Evolutionary conservation across 768 basidiomycete genomes (phyloP).

Genomic region (Hypholoma fasciculare): DNA sequence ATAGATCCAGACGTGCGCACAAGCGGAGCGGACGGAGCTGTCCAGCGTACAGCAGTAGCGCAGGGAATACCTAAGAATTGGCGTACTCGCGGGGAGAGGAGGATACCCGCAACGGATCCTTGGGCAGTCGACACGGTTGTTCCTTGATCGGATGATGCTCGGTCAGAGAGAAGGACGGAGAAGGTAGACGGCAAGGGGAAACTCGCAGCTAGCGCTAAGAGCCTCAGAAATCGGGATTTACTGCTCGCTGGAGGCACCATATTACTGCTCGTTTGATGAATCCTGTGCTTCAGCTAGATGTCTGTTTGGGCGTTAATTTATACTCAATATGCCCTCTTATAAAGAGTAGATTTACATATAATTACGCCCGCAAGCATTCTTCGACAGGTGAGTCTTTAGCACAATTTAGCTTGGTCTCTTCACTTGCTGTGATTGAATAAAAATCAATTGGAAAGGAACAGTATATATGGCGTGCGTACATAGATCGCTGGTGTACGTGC

Average conservation of each 20-base stretch:
- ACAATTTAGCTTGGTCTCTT: neutral
- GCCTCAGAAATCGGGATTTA: neutral
- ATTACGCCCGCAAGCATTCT: no score
- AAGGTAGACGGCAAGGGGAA: neutral
- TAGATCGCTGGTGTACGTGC: neutral
- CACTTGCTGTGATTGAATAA: neutral
- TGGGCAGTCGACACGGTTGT: conserved; percentile 29
- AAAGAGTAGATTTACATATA: no score
- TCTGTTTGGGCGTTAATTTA: no score
- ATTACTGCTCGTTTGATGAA: no score
- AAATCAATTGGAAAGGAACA: neutral
- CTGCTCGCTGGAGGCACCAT: neutral
- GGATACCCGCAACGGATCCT: conserved; percentile 29
- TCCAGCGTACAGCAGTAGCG: conserved; percentile 33
- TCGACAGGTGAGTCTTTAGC: no score
- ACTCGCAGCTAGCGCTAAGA: neutral
- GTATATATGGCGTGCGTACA: neutral
- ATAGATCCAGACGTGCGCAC: conserved; percentile 31
- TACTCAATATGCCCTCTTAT: no score
- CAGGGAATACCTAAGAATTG: conserved; percentile 36
- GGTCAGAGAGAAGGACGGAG: neutral
- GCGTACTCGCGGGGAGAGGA: conserved; percentile 26
- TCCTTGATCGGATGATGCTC: conserved; percentile 8
- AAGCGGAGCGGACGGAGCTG: conserved; percentile 26
- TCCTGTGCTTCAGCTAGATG: no score